Base-by-base conservation (phyloP, 2,329 filamentous ascomycete genomes). In the Paecilomyces niveus region DNA sequence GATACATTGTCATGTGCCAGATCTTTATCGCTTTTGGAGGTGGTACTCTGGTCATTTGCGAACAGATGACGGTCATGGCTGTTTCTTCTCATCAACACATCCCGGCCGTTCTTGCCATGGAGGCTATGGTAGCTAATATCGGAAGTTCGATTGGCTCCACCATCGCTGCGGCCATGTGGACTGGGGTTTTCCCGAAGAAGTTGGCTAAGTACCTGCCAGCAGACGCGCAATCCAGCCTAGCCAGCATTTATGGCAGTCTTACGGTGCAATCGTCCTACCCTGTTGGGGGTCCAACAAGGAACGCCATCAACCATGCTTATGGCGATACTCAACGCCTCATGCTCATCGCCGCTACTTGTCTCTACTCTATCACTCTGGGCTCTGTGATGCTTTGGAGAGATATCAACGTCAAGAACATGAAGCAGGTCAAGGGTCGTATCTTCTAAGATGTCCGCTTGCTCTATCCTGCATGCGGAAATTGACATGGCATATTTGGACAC, bases 141-240 rank as follows among this genome's bases (percentile, higher is more conserved):
- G 84, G 83, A 21, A 74, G 74, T 13, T 80, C 81, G 3, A 70
- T 83, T 11, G 83, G 82, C 2, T 72, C 70, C 3, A 78, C 83
- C 4, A 77, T 87, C 45, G 75, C 83, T 1, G 76, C 76, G 0
- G 83, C 83, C 24, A 83, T 87, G 61, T 87, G 83, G 83, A 81
- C 78, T 0, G 74, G 77, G 56, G 76, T 80, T 1, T 80, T 86
- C 67, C 77, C 76, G 10, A 64, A 68, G 6, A 71, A 73, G 3
- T 73, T 84, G 11, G 58, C 61, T 29, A 66, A 68, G 39, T 70
- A 77, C 57, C 70, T 83, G 0, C 80, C 81, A 21, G 56, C 58
- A 8, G 53, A 35, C n/a, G 54, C 54, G 22, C 58, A 61, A 51
- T 54, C 0, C 67, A 72, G 76, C 53, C 31, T 75, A 1, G 65